Evolutionary conservation across 2,329 filamentous ascomycete species (phyloP).

Genomic region (Colletotrichum godetiae): DNA sequence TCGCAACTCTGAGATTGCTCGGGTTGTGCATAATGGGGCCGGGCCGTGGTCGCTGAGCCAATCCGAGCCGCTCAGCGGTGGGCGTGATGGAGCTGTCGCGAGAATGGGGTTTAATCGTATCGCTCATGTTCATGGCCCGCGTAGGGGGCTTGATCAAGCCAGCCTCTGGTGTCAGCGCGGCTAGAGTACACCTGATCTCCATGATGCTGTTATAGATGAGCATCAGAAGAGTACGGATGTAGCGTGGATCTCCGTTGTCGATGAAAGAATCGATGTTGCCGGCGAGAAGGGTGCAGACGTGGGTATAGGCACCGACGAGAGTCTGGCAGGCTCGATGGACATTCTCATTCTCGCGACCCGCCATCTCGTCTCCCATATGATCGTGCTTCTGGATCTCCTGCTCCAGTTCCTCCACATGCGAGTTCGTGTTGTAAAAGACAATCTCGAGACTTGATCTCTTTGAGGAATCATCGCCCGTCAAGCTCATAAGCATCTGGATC

Average conservation of each 20-base stretch:
- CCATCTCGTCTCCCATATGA: constrained; percentile 58
- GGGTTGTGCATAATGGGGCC: constrained; percentile 58
- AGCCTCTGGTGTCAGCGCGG: constrained; percentile 44
- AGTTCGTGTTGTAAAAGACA: constrained; percentile 75
- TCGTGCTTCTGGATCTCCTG: constrained; percentile 74
- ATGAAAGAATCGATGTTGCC: constrained; percentile 73
- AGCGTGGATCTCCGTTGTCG: constrained; percentile 73
- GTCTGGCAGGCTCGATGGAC: constrained; percentile 73
- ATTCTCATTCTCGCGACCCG: constrained; percentile 69
- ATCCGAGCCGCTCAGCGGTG: constrained; percentile 58
- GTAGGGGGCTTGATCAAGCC: constrained; percentile 38
- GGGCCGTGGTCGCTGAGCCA: constrained; percentile 51
- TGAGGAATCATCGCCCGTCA: constrained; percentile 69
- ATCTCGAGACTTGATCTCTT: constrained; percentile 74
- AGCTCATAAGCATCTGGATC: constrained; percentile 73
- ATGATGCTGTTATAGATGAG: constrained; percentile 75
- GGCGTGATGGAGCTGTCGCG: constrained; percentile 66
- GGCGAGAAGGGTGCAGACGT: constrained; percentile 70
- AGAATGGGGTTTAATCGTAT: constrained; percentile 62
- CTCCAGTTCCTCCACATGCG: constrained; percentile 74
- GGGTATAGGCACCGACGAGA: constrained; percentile 72
- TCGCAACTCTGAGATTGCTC: constrained; percentile 67
- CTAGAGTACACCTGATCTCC: constrained; percentile 69
- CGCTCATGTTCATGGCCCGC: constrained; percentile 44
- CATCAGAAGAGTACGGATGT: constrained; percentile 73